Evolutionary conservation across 495 filamentous ascomycete species (phyloP), one percentile per base, ranked within the genome.

Genomic region (Penicillium turbatum): DNA sequence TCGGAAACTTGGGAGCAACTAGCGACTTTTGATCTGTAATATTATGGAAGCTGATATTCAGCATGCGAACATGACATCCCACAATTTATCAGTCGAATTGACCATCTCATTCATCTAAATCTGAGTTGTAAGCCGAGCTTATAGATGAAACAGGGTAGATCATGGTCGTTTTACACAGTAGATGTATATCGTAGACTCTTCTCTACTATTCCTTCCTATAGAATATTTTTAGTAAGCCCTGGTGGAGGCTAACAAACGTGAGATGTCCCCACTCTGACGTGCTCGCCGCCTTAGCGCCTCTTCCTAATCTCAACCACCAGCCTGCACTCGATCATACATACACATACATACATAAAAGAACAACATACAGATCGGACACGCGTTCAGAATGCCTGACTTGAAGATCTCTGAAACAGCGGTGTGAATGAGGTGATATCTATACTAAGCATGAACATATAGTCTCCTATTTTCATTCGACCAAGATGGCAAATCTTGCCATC

Each of bases 401-500:
- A 12, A 16, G 2, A 26, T 11, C 15, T 1, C 27, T 24, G 16
- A 59, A 53, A 42, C 35, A 55, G 61, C 61, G 61, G 61, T 64
- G 58, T 53, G 51, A 26, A n/a, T 9, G 12, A 27, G 10, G 15
- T 29, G 6, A 15, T 35, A 39, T 10, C 11, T 12, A 12, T 10
- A n/a, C n/a, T 30, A 11, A 21, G 1, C 13, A 31, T n/a, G 9
- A 15, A 21, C 24, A 13, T 16, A 8, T 3, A n/a, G 32, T 29
- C 6, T 40, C 8, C 17, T n/a, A 29, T n/a, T 6, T 29, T 47
- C 13, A 60, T 56, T 57, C n/a, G 54, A 34, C 24, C 15, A 16
- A 34, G 15, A 64, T 61, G 57, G 51, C 55, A 49, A 61, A 59
- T 59, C 34, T 60, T 42, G 64, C 64, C 52, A 51, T 57, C 54